Conservation (phyloP, 1,284 basidiomycete species). For the Sutorius eximius region DNA sequence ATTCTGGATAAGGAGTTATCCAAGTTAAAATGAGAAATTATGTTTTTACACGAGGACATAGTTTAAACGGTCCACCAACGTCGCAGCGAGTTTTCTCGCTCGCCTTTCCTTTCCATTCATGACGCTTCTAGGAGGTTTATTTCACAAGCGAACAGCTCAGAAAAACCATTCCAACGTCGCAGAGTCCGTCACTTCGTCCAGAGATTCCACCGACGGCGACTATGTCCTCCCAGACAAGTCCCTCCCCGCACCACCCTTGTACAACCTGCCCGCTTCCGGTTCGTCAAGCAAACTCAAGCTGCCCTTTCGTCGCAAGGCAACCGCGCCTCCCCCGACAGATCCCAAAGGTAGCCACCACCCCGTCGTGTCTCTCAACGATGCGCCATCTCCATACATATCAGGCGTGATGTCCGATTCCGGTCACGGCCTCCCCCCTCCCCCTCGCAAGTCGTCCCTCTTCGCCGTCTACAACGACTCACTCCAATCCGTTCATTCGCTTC, state of each 20-base stretch:
- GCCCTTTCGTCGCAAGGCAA: slow-evolving; percentile 32
- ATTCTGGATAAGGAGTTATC: slow-evolving; percentile 22
- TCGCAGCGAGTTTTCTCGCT: background rate
- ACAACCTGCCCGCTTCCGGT: slow-evolving; percentile 27
- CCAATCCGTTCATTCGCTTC: slow-evolving; percentile 62
- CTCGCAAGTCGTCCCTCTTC: slow-evolving; percentile 58
- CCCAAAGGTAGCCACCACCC: background rate
- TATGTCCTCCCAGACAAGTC: slow-evolving; percentile 42
- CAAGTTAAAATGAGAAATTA: slow-evolving; percentile 5
- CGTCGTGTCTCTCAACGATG: slow-evolving; percentile 25
- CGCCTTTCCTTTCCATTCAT: slow-evolving; percentile 15
- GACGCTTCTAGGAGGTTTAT: slow-evolving; percentile 33
- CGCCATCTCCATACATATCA: slow-evolving; percentile 27
- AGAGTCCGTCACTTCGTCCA: slow-evolving; percentile 34
- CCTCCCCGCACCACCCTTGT: slow-evolving; percentile 33
- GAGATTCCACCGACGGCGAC: slow-evolving; percentile 41
- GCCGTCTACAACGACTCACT: slow-evolving; percentile 47
- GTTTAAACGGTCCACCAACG: slow-evolving; percentile 13
- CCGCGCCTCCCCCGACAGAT: background rate
- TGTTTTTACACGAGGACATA: slow-evolving; percentile 11
- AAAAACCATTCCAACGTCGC: slow-evolving; percentile 29
- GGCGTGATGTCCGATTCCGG: slow-evolving; percentile 40
- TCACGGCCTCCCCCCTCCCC: slow-evolving; percentile 44
- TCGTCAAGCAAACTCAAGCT: slow-evolving; percentile 44
- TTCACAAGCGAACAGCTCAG: slow-evolving; percentile 21